Evolutionary conservation across 2,329 filamentous ascomycete genomes (phyloP).

Genomic region (Neopestalotiopsis clavispora): DNA sequence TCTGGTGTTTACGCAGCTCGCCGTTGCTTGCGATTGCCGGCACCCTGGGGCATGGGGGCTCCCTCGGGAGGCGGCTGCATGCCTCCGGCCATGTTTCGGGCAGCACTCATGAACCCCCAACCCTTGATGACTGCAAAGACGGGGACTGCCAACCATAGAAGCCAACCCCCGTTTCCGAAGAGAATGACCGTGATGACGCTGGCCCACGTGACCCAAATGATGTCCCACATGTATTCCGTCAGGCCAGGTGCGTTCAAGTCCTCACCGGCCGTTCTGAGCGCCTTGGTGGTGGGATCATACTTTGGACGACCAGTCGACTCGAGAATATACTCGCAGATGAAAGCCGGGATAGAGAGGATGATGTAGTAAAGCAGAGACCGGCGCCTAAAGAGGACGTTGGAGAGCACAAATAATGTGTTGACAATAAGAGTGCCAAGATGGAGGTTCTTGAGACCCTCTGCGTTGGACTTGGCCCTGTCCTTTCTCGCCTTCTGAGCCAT

Average conservation of each 20-base stretch:
- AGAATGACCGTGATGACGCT: constrained; percentile 74
- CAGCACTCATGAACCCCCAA: constrained; percentile 57
- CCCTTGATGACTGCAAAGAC: constrained; percentile 61
- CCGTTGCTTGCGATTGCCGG: constrained; percentile 59
- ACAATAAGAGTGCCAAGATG: constrained; percentile 76
- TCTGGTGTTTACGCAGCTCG: constrained; percentile 51
- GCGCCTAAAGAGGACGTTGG: constrained; percentile 69
- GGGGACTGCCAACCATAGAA: constrained; percentile 59
- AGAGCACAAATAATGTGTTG: constrained; percentile 76
- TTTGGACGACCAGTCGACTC: constrained; percentile 83
- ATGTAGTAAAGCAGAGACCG: constrained; percentile 73
- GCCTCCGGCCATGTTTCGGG: constrained; percentile 55
- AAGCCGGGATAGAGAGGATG: constrained; percentile 73
- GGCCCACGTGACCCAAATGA: constrained; percentile 92
- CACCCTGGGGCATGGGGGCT: constrained; percentile 39
- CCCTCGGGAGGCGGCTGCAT: constrained; percentile 43
- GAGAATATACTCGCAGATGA: constrained; percentile 83
- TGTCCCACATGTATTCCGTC: constrained; percentile 98
- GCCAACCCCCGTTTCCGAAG: constrained; percentile 78
- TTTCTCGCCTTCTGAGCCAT: constrained; percentile 71
- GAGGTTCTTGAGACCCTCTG: constrained; percentile 76
- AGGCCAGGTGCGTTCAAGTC: constrained; percentile 86
- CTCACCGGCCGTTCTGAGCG: constrained; percentile 80
- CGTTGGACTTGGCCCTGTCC: constrained; percentile 77
- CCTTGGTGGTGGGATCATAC: constrained; percentile 65